Percentiles rank a stretch among this genome's conserved stretches.
Evolutionary conservation across 2,329 filamentous ascomycete species (phyloP).

Genomic region (Fusarium kyushuense): DNA sequence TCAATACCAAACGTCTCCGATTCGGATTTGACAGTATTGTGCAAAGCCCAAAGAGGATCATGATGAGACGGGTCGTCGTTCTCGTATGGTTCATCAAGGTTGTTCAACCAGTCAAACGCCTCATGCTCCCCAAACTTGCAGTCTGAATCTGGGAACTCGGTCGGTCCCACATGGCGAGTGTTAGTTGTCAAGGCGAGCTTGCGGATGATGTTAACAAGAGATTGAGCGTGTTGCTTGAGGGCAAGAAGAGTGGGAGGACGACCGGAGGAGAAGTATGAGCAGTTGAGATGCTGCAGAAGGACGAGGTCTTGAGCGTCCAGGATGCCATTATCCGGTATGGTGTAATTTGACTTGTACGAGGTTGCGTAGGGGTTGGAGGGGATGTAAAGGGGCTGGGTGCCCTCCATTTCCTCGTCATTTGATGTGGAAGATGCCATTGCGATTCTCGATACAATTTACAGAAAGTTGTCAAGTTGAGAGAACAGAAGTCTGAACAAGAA

Average conservation of each 20-base stretch:
- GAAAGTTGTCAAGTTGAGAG: background rate
- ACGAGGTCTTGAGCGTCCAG: constrained; percentile 37
- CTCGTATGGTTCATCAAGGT: constrained; percentile 62
- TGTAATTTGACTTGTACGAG: constrained; percentile 46
- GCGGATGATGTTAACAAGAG: constrained; percentile 65
- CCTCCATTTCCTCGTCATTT: constrained; percentile 17
- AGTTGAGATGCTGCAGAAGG: constrained; percentile 62
- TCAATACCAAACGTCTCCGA: constrained; percentile 57
- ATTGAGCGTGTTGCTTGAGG: constrained; percentile 71
- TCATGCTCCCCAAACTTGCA: constrained; percentile 56
- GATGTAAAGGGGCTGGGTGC: constrained; percentile 28
- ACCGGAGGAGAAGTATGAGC: constrained; percentile 68
- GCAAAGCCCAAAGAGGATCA: constrained; percentile 59
- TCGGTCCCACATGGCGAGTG: constrained; percentile 37
- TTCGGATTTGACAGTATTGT: constrained; percentile 59
- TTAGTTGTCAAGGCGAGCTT: constrained; percentile 57
- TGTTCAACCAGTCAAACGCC: constrained; percentile 69
- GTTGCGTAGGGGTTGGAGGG: constrained; percentile 47
- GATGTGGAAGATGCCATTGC: constrained; percentile 9
- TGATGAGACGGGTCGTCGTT: constrained; percentile 62
- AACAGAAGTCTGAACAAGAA: constrained; percentile 9
- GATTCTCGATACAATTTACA: background rate
- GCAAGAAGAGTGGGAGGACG: constrained; percentile 66
- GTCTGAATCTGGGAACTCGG: constrained; percentile 46
- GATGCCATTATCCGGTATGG: constrained; percentile 41